These are phyloP conservation scores for Camellia japonica DNA, from an alignment of 148 eudicot species.

Conservation along the genomic window DNA sequence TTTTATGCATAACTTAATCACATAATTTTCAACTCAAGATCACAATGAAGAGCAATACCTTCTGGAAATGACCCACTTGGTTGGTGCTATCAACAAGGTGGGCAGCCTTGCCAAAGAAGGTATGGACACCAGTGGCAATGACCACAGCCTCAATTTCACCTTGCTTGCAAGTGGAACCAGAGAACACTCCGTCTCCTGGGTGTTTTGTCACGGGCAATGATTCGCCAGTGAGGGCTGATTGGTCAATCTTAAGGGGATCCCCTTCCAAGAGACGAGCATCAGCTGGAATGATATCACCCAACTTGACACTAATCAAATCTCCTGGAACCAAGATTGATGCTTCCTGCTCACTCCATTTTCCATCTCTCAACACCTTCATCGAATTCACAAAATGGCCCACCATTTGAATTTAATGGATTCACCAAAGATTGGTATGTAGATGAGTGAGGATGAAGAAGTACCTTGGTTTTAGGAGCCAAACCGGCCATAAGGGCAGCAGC, in stretches of 20 bases:
- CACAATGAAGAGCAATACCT: constrained; percentile 7
- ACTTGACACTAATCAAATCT: constrained; percentile 38
- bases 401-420: neutral
- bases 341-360: constrained; percentile 38
- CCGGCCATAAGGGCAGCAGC: constrained; percentile 52
- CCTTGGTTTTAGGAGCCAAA: constrained; percentile 45
- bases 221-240: constrained; percentile 35
- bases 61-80: constrained; percentile 33
- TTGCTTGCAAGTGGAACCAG: constrained; percentile 37
- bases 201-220: constrained; percentile 28
- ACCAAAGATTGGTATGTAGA: neutral
- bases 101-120: constrained; percentile 41
- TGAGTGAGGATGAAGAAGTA: neutral
- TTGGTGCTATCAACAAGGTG: constrained; percentile 35
- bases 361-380: constrained; percentile 35
- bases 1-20: neutral
- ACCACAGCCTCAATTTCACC: constrained; percentile 39
- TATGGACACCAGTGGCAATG: constrained; percentile 37
- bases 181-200: constrained; percentile 25
- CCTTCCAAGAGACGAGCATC: constrained; percentile 49
- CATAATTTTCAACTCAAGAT: too few species aligned
- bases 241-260: constrained; percentile 48
- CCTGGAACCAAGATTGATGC: constrained; percentile 46
- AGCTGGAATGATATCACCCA: constrained; percentile 47
- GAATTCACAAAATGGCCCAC: neutral